Base-by-base conservation (phyloP, 139 green algal genomes). In the Picochlorum sp. region DNA sequence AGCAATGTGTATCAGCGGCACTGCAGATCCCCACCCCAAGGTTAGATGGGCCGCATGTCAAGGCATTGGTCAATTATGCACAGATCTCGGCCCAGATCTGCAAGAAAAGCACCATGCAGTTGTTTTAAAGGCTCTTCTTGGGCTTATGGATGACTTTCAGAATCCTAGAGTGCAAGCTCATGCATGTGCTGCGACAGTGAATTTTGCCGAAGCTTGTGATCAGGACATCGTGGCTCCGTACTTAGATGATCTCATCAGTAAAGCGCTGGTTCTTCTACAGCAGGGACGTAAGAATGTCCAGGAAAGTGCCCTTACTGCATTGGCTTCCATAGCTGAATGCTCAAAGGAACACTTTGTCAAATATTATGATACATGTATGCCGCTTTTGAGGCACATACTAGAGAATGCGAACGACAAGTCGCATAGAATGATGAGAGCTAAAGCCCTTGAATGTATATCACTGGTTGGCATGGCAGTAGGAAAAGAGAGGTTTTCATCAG, bases 381-480 rank as follows among this genome's bases (percentile, higher is more conserved):
- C 92, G 28, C 84, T 92, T 67, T 80, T 99, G 57, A 80, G 75
- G 40, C 50, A 72, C 50, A 89, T 98, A 55, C 78, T 99, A 40
- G 58, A 68, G 26, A 63, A 72, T 22, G 82, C 86, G 18, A 77
- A 53, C 8, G 78, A 68, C 43, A 80, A 76, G 50, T 35, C 83
- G 31, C 78, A 93, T 44, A 64, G 75, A 40, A 77, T 94, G 70
- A 76, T 98, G 68, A 77, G 91, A 8, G 88, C 85, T 64, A 96
- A 97, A 81, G 79, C 85, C 10, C 78, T 99, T 57, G 93, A 99
- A 78, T 98, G 93, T 74, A 85, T 98, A 56, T 86, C 66, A 20
- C 79, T 99, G 33, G 89, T 99, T 54, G 93, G 88, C 71, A 97
- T 98, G 89, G 89, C 93, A 4, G 93, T 99, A 39, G 93, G 93